Evolutionary conservation across 2,329 filamentous ascomycete genomes (phyloP), one percentile per base, ranked within the genome.

Genomic region (Didymella segeticola): DNA sequence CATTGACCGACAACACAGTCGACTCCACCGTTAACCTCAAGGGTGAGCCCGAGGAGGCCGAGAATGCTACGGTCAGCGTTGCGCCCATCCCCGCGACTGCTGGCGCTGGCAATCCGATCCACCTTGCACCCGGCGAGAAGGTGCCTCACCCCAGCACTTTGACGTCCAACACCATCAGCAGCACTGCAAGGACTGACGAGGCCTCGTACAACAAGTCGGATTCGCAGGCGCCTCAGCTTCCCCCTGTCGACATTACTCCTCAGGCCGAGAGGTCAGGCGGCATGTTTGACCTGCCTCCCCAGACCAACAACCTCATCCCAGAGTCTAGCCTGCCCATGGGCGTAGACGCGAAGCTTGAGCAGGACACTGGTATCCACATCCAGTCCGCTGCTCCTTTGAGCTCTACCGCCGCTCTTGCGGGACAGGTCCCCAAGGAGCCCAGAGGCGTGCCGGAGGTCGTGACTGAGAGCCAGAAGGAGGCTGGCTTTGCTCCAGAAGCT

Each of bases 131-230:
- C 4, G 92, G 92, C 66, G 90, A 96, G 78, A 86, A 87, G 73
- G 83, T 96, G 9, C 93, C 93, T 33, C 82, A 89, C 41, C 75
- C 82, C 22, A 83, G 78, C 73, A 82, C 83, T 22, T 69, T 92
- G 64, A 86, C 86, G 41, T 75, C 82, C 45, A 89, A 90, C 73
- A 88, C 91, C 43, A 83, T 96, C 68, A 85, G 87, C 34, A 85
- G 83, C 61, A 75, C 69, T 9, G 68, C 61, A 64, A 75, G 80
- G 49, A 77, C 75, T 6, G 93, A 97, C 73, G 84, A 91, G 74
- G 90, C 87, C 63, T 93, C 91, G 1, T 98, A 97, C 75, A 89
- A 96, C 74, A 90, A 90, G 75, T 86, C 87, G 60, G 89, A 89
- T 68, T 83, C 86, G 52, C 67, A 69, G 22, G 74, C 77, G 53